Percentiles rank a stretch among this genome's conserved stretches.
Conservation (phyloP, 169 alveolate genomes). For the Plasmodium inui region DNA sequence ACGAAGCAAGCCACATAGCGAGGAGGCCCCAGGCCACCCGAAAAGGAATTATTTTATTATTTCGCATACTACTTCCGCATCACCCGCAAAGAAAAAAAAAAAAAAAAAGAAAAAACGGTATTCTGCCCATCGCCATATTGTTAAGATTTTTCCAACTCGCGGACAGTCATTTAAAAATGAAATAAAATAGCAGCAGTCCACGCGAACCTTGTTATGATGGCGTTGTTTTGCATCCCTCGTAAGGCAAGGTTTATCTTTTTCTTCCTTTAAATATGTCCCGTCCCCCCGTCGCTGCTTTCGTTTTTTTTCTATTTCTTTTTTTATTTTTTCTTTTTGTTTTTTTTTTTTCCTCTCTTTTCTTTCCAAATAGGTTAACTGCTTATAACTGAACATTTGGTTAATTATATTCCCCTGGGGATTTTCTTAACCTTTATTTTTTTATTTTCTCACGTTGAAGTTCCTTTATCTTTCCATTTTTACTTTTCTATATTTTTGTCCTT, state of each 20-base stretch:
- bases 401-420: neutral
- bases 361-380: neutral
- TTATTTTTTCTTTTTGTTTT: too few relatives aligned
- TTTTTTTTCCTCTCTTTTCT: too few relatives aligned
- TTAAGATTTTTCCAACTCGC: neutral
- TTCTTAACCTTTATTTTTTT: neutral
- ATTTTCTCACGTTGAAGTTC: neutral
- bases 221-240: neutral
- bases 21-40: neutral
- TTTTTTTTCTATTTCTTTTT: too few relatives aligned
- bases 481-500: neutral
- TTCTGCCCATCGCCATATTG: neutral
- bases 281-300: neutral
- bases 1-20: neutral
- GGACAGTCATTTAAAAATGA: neutral
- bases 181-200: neutral
- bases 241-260: neutral
- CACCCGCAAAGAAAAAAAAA: neutral
- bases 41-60: neutral
- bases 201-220: neutral
- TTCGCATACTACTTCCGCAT: neutral
- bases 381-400: neutral
- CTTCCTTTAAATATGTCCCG: neutral
- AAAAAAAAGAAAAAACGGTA: neutral
- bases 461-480: neutral